phyloP scores from a whole-genome alignment of 306 rosid species.

The Corylus americana region DNA sequence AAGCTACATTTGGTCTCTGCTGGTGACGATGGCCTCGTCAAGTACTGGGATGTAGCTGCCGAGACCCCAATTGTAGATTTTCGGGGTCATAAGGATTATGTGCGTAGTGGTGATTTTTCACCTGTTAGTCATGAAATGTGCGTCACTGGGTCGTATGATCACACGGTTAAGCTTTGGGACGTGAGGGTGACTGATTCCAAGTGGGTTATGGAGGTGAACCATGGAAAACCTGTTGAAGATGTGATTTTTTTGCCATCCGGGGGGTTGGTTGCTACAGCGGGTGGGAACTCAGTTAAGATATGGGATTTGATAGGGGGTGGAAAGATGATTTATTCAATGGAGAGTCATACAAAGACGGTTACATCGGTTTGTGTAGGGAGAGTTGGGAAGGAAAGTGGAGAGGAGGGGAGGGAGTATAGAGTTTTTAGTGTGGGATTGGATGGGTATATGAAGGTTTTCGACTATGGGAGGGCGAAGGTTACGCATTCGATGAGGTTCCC shows the following conservation, averaged over 20 bases:
- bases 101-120: conserved; percentile 83
- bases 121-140: conserved; percentile 61
- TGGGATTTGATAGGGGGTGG: conserved; percentile 97
- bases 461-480: conserved; percentile 66
- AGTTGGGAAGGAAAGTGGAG: conserved; percentile 46
- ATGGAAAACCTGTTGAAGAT: conserved; percentile 80
- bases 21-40: conserved; percentile 82
- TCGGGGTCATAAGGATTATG: conserved; percentile 75
- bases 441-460: conserved; percentile 93
- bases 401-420: conserved; percentile 57
- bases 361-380: conserved; percentile 68
- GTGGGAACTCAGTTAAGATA: conserved; percentile 76
- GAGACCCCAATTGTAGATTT: conserved; percentile 42
- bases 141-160: conserved; percentile 86
- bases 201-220: conserved; percentile 54
- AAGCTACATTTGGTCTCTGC: conserved; percentile 83
- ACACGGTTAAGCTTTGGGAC: conserved; percentile 85
- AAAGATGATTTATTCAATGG: conserved; percentile 69
- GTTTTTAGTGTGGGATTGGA: conserved; percentile 87
- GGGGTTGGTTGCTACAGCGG: conserved; percentile 79
- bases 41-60: conserved; percentile 79
- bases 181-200: conserved; percentile 56
- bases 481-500: conserved; percentile 92
- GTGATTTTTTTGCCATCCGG: conserved; percentile 74
- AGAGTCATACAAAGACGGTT: conserved; percentile 90